phyloP scores from a whole-genome alignment of 1,284 basidiomycete species.

The Singerocomus inundabilis region DNA sequence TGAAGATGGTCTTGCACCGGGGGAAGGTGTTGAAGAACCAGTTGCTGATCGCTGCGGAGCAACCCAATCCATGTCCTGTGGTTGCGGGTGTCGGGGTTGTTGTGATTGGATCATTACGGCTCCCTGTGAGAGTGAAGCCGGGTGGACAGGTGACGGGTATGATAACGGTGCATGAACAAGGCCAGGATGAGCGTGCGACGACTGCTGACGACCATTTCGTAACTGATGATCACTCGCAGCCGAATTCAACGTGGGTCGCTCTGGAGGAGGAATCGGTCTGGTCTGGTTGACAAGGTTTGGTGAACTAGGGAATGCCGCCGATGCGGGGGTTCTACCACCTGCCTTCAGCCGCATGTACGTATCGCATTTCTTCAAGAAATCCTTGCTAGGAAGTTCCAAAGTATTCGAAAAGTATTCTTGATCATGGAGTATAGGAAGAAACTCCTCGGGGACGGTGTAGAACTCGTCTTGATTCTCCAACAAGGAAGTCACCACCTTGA shows the following conservation, averaged over 20 bases:
- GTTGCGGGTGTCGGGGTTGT: constrained; percentile 35
- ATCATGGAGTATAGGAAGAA: constrained; percentile 78
- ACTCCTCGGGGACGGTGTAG: constrained; percentile 85
- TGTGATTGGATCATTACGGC: constrained; percentile 44
- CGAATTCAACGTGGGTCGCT: constrained; percentile 36
- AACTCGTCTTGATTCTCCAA: constrained; percentile 95
- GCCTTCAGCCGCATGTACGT: constrained; percentile 62
- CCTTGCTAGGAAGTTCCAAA: constrained; percentile 83
- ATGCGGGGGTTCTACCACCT: constrained; percentile 42
- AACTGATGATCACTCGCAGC: constrained; percentile 40
- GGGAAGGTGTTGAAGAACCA: constrained; percentile 38
- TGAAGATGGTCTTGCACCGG: constrained; percentile 56
- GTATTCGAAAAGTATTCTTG: constrained; percentile 83
- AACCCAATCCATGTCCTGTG: constrained; percentile 52
- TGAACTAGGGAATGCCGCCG: constrained; percentile 34
- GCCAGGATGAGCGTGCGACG: constrained; percentile 39
- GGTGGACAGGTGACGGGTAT: constrained; percentile 38
- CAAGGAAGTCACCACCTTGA: constrained; percentile 80
- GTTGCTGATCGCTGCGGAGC: constrained; percentile 44
- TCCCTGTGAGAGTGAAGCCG: constrained; percentile 43
- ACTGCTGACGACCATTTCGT: constrained; percentile 46
- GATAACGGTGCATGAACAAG: constrained; percentile 44
- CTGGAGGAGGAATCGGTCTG: constrained; percentile 31
- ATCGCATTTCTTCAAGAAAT: constrained; percentile 88
- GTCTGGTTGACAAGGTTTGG: constrained; percentile 26